Base-by-base conservation (phyloP, 345 rosid genomes). In the Microthlaspi erraticum region DNA sequence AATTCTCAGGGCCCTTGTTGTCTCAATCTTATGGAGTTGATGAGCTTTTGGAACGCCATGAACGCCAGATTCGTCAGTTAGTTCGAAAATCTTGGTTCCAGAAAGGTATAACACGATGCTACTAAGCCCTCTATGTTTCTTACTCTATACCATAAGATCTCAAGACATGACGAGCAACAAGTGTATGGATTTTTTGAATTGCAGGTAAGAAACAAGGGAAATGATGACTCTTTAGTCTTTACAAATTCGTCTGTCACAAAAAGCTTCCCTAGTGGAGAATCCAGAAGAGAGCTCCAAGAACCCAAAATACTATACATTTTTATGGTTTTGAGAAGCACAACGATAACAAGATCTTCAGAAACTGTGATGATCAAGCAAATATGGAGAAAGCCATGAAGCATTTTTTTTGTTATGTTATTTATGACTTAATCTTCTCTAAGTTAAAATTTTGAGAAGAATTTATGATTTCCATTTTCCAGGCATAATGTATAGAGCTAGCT, bases 1-100 rank as follows among this genome's bases (percentile, higher is more conserved):
- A 94, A 43, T 89, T 86, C 80, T 91, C 99, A 29, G 97, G 96
- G 51, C 99, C 99, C 33, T 71, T 94, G 76, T 67, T 94, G 79
- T 81, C 96, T 68, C 92, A 89, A 44, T 72, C 97, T 34, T 83
- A 91, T 59, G 87, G 92, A 76, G 77, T 87, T 19, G 97, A 91
- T 76, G 99, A 91, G 68, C 90, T 89, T 74, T 76, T 94, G 57
- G 84, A 85, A 80, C 87, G 83, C 62, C 91, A 88, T 6, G 99
- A 94, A 38, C 91, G 95, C 37, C 87, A 86, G 54, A 91, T 94
- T 68, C 97, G 94, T 48, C 99, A 91, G 64, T 86, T 91, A 50
- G 88, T 86, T 78, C 86, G 96, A 31, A 91, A 81, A 70, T 89
- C 97, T 26, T 94, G 94, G 97, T 89, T 94, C 79, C 89, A 84